These are phyloP conservation scores for Tubosaeta brunneosetosa DNA, from an alignment of 768 basidiomycete genomes.

Conservation along the genomic window DNA sequence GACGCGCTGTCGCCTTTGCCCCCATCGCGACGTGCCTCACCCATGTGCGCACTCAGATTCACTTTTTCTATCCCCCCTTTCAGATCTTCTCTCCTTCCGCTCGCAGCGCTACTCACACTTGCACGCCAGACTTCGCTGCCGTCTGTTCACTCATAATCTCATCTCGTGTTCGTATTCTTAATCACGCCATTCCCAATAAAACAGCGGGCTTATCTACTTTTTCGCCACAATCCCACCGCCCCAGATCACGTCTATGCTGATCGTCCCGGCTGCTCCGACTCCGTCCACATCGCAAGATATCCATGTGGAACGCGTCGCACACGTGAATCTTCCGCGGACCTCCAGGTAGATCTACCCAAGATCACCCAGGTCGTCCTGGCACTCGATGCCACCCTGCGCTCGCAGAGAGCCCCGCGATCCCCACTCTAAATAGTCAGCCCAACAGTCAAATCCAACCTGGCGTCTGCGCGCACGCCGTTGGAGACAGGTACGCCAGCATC, in stretches of 20 bases:
- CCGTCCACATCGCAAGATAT: constrained; percentile 29
- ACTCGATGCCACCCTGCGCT: constrained; percentile 11
- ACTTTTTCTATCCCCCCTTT: constrained; percentile 11
- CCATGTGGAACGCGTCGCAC: constrained; percentile 25
- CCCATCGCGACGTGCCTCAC: constrained; percentile 18
- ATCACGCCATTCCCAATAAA: constrained; percentile 14
- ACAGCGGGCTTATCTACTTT: constrained; percentile 15
- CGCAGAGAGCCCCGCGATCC: neutral
- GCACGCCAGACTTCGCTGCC: neutral
- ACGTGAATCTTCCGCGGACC: constrained; percentile 32
- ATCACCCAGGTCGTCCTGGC: constrained; percentile 20
- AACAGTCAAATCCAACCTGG: constrained; percentile 2
- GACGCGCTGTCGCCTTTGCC: neutral
- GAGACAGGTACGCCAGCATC: constrained; percentile 7
- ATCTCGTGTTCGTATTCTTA: constrained; percentile 1
- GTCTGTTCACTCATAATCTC: neutral
- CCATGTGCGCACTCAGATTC: constrained; percentile 30
- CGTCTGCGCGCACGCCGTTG: neutral
- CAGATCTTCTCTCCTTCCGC: constrained; percentile 25
- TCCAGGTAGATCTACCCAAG: constrained; percentile 24
- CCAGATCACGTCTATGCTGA: constrained; percentile 23
- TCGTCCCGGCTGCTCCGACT: constrained; percentile 26
- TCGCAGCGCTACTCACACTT: constrained; percentile 4
- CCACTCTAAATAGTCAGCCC: constrained; percentile 20
- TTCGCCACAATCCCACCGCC: constrained; percentile 16